phyloP scores from a whole-genome alignment of 352 stramenopile genomes.

The Phytophthora pistaciae region DNA sequence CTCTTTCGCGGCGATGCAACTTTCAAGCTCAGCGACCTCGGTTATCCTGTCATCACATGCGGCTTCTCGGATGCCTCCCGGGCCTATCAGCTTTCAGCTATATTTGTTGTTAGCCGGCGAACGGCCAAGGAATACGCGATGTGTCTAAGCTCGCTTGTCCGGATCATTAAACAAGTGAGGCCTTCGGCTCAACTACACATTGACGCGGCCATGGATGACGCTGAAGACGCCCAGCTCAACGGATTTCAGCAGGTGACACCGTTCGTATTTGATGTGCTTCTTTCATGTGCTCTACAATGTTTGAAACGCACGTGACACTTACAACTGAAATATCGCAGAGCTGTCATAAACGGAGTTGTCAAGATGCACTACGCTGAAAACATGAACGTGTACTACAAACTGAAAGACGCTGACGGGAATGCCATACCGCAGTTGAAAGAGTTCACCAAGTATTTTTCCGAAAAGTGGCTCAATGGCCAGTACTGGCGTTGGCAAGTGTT shows the following conservation, averaged over 20 bases:
- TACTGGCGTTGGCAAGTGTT: conserved; percentile 19
- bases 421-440: background rate
- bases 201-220: background rate
- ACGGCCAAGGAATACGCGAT: background rate
- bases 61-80: background rate
- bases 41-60: background rate
- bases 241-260: background rate
- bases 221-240: background rate
- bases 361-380: background rate
- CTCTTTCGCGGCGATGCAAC: background rate
- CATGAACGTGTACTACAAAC: background rate
- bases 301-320: conserved; percentile 4
- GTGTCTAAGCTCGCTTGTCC: background rate
- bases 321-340: background rate
- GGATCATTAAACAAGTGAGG: background rate
- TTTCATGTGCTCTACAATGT: conserved; percentile 20
- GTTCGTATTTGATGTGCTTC: conserved; percentile 10
- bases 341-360: background rate
- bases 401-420: background rate
- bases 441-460: conserved; percentile 7
- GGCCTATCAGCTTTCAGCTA: background rate
- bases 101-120: background rate
- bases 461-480: background rate
- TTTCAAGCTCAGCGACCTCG: background rate
- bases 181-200: background rate